phyloP scores from a whole-genome alignment of 192 early-diverging fungal genomes.

The Powellomyces hirtus region DNA sequence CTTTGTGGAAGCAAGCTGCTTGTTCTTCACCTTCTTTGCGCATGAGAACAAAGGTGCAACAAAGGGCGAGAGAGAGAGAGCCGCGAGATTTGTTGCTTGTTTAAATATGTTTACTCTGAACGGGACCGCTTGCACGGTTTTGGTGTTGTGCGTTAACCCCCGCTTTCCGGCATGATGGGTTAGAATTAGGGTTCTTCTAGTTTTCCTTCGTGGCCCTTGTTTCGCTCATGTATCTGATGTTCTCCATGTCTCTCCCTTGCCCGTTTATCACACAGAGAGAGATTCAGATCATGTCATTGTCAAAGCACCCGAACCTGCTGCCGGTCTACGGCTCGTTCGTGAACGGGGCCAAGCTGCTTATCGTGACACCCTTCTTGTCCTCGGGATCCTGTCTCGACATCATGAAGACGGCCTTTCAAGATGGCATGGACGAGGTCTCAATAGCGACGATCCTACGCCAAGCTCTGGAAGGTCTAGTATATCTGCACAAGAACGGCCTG shows the following conservation, averaged over 20 bases:
- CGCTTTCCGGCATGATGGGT: no score
- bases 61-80: no score
- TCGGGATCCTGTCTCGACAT: constrained; percentile 82
- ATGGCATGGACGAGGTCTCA: constrained; percentile 76
- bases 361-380: constrained; percentile 76
- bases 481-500: constrained; percentile 61
- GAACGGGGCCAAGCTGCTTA: constrained; percentile 71
- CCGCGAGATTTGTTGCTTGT: no score
- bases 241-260: neutral
- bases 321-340: constrained; percentile 85
- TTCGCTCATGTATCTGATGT: neutral
- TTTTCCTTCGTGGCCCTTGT: neutral
- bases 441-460: constrained; percentile 83
- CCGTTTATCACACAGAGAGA: constrained; percentile 54
- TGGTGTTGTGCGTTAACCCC: no score
- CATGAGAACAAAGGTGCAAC: no score
- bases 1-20: no score
- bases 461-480: constrained; percentile 60
- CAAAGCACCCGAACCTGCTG: constrained; percentile 82
- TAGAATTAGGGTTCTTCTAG: no score
- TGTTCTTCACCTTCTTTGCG: no score
- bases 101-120: no score
- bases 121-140: no score
- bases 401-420: constrained; percentile 81
- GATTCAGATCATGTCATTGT: constrained; percentile 82